These are phyloP conservation scores for Scheffersomyces titani DNA, from an alignment of 1,139 yeast species.

Conservation along the genomic window DNA sequence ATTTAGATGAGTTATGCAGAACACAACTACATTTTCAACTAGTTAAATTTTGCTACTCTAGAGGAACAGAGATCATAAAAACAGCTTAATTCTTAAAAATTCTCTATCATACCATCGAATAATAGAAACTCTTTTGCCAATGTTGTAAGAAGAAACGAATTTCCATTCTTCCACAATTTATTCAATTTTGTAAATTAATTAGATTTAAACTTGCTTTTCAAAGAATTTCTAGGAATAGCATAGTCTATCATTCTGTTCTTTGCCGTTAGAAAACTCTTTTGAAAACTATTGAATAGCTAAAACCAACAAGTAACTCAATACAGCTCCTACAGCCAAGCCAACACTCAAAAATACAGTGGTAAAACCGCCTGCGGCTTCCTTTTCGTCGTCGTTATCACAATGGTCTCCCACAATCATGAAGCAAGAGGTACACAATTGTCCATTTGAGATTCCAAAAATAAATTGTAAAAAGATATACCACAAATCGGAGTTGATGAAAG, in stretches of 20 bases:
- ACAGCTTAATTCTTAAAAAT: no score
- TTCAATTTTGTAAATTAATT: no score
- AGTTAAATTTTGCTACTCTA: no score
- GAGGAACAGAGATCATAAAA: no score
- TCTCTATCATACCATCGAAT: no score
- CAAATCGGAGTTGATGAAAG: constrained; percentile 57
- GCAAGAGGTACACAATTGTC: constrained; percentile 78
- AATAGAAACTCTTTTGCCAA: no score
- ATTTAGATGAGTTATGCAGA: no score
- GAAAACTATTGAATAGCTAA: constrained; percentile 19
- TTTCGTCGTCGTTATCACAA: constrained; percentile 58
- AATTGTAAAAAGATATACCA: constrained; percentile 72
- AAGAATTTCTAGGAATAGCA: background rate
- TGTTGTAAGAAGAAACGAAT: no score
- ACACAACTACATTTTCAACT: no score
- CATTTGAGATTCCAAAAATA: constrained; percentile 82
- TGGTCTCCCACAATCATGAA: constrained; percentile 76
- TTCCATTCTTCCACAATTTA: no score
- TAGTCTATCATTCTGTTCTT: background rate
- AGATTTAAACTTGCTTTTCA: no score
- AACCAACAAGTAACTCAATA: constrained; percentile 70
- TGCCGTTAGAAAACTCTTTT: background rate
- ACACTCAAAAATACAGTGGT: constrained; percentile 73
- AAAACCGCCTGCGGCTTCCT: constrained; percentile 93
- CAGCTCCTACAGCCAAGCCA: constrained; percentile 77